Conservation (phyloP, 371 early-diverging fungal genomes). For the Mucor saturninus region DNA sequence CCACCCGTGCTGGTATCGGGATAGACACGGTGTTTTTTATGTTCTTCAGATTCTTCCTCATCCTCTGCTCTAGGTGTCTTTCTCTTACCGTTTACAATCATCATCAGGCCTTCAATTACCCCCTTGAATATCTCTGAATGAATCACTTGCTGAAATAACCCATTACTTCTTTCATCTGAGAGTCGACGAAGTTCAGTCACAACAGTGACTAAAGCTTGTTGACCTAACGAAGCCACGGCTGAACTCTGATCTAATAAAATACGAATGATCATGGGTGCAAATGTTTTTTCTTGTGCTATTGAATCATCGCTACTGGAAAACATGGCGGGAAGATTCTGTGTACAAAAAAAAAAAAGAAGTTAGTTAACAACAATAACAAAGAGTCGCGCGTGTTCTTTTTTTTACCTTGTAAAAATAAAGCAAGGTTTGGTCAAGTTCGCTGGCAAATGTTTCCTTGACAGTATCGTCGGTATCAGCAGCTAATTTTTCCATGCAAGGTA, state of each 20-base stretch:
- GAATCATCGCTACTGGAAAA: conserved; percentile 17
- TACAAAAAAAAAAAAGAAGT: background rate
- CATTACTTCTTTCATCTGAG: conserved; percentile 15
- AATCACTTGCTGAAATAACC: conserved; percentile 40
- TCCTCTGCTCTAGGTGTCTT: conserved; percentile 15
- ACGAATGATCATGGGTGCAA: conserved; percentile 46
- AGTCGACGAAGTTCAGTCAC: conserved; percentile 46
- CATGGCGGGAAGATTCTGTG: conserved; percentile 22
- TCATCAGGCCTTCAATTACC: conserved; percentile 51
- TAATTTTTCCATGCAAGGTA: conserved; percentile 53
- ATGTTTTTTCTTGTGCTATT: conserved; percentile 31
- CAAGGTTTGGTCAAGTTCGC: conserved; percentile 55
- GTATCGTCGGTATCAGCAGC: conserved; percentile 54
- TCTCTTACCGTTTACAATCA: conserved; percentile 41
- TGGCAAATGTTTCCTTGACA: conserved; percentile 57
- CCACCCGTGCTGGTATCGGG: conserved; percentile 16
- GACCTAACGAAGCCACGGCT: conserved; percentile 46
- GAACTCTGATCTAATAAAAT: conserved; percentile 54
- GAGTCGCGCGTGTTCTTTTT: background rate
- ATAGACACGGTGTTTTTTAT: conserved; percentile 24
- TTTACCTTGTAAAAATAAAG: conserved; percentile 57
- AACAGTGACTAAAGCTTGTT: conserved; percentile 51
- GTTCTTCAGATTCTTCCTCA: conserved; percentile 9
- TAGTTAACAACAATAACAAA: background rate
- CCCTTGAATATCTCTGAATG: conserved; percentile 62